Evolutionary conservation across 768 basidiomycete species (phyloP), one percentile per base, ranked within the genome.

Genomic region (Lepiota venenata): DNA sequence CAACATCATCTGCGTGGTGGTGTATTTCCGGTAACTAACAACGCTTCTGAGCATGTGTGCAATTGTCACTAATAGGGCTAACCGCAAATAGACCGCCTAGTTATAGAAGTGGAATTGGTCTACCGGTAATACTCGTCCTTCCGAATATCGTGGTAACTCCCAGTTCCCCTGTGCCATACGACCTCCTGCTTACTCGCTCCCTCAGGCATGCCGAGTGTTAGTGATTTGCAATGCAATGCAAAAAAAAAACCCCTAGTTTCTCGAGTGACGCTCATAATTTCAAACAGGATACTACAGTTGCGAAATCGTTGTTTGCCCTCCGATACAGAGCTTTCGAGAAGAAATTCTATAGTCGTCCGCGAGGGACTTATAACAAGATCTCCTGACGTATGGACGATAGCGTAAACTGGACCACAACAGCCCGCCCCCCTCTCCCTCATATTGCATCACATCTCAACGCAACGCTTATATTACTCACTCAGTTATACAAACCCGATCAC

Each of bases 241-340:
- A 14, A 12, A 15, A 22, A 15, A 25, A 25, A 2, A 25, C 25
- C 8, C 9, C 39, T 18, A 32, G 4, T 37, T 27, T 39, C 12
- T 18, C 25, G 32, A 55, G 60, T 41, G 47, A 21, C 32, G 20
- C 29, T 54, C 12, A 43, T 49, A 39, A 46, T 22, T 18, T 16
- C 18, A n/a, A 22, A 48, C 51, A 76, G 75, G 53, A 71, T 77
- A 35, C 63, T 77, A 1, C 69, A 71, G 45, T 65, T 77, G n/a
- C 72, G 74, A n/a, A 62, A 68, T 43, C 68, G 65, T 57, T 70
- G 69, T 18, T 54, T 56, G 2, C 72, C 70, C 25, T 69, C 72
- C 6, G 63, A 68, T 2, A 61, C 66, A 7, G 66, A 72, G 56
- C 58, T 75, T 20, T 60, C 62, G 10, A 32, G 32, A 32, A 32